These are phyloP conservation scores for Cryptococcus sp. DNA, from an alignment of 1,284 basidiomycete genomes.

Conservation along the genomic window DNA sequence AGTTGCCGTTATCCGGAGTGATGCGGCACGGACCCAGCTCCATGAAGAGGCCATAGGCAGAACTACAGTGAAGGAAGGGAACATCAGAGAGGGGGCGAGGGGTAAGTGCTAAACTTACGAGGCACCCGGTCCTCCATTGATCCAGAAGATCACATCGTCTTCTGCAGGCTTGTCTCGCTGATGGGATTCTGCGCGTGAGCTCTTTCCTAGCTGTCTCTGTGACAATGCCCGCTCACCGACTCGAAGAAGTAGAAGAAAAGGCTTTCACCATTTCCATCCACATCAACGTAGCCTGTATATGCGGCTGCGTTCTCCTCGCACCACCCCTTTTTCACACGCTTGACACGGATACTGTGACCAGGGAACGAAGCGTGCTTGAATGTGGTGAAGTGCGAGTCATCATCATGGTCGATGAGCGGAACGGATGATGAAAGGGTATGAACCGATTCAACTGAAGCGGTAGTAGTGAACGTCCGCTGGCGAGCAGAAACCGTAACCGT, in stretches of 20 bases:
- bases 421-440: not conserved
- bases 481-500: too few relatives aligned
- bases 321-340: constrained; percentile 45
- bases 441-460: too few relatives aligned
- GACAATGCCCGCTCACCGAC: constrained; percentile 47
- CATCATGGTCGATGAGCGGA: not conserved
- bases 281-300: constrained; percentile 59
- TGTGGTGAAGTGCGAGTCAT: not conserved
- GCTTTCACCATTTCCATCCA: constrained; percentile 65
- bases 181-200: not conserved
- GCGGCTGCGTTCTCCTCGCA: constrained; percentile 47
- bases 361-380: constrained; percentile 1
- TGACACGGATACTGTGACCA: constrained; percentile 45
- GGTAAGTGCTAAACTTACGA: too few relatives aligned
- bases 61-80: constrained; percentile 39
- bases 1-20: constrained; percentile 32
- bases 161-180: constrained; percentile 63
- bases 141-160: constrained; percentile 54
- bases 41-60: constrained; percentile 56
- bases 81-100: not conserved
- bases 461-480: too few relatives aligned
- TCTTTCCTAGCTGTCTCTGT: not conserved
- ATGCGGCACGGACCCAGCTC: constrained; percentile 56
- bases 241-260: constrained; percentile 86
- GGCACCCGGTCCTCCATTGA: constrained; percentile 51